phyloP scores from a whole-genome alignment of 805 yeast species.

The Vanderwaltozyma tropicalis region DNA sequence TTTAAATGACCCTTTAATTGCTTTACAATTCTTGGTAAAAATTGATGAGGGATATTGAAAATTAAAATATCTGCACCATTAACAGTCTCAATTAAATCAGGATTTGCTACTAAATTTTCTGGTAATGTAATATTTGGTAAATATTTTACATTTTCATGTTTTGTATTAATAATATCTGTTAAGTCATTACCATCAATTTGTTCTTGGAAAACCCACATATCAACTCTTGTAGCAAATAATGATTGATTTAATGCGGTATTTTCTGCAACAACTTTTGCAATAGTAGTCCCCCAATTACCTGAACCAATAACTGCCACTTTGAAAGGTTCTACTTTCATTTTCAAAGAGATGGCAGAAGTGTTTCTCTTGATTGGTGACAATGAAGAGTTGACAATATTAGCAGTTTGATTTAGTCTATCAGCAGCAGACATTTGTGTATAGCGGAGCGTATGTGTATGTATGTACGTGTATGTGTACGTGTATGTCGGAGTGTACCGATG shows the following conservation, averaged over 20 bases:
- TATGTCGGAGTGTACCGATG: too few relatives aligned
- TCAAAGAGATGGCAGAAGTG: conserved; percentile 9
- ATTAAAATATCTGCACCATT: conserved; percentile 73
- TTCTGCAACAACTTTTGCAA: conserved; percentile 90
- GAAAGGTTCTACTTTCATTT: conserved; percentile 29
- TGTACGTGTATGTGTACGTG: too few relatives aligned
- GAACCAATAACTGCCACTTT: conserved; percentile 78
- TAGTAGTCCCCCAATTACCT: conserved; percentile 97
- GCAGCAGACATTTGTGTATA: conserved; percentile 11
- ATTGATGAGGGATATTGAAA: conserved; percentile 96
- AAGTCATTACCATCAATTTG: conserved; percentile 62
- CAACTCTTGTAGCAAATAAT: conserved; percentile 61
- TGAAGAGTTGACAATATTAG: conserved; percentile 14
- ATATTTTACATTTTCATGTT: conserved; percentile 90
- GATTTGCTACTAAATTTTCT: conserved; percentile 75
- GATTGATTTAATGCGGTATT: conserved; percentile 63
- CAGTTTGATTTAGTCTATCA: conserved; percentile 21
- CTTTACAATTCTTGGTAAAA: conserved; percentile 63
- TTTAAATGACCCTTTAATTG: conserved; percentile 69
- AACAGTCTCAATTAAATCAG: conserved; percentile 67
- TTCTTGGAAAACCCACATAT: conserved; percentile 97
- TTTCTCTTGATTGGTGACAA: conserved; percentile 8
- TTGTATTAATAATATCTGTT: conserved; percentile 79
- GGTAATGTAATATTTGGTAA: conserved; percentile 82
- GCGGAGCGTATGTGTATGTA: neutral